A percentile compares a stretch with the other conserved stretches of the same genome.
Evolutionary conservation across 306 rosid species (phyloP).

Genomic region (Pterocarpus santalinus): DNA sequence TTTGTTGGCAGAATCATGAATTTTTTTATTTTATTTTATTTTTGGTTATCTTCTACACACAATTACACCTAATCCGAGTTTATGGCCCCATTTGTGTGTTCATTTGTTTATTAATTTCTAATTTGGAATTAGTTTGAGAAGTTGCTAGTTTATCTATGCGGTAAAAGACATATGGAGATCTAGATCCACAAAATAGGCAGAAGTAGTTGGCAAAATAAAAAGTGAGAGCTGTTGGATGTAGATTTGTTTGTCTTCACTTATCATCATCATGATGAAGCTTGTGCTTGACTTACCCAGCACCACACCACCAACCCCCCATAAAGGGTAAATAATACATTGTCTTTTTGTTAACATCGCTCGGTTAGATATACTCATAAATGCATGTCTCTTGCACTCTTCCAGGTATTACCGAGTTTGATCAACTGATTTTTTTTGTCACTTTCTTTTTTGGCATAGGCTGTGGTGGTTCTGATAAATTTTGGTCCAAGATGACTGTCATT

Average conservation of each 20-base stretch:
- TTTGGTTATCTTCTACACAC: too few relatives aligned
- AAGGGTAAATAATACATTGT: conserved; percentile 22
- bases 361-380: too few relatives aligned
- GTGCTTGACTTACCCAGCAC: conserved; percentile 15
- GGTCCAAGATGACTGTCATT: too few relatives aligned
- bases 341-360: not conserved
- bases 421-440: too few relatives aligned
- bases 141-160: not conserved
- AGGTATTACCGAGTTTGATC: not conserved
- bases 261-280: conserved; percentile 8
- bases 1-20: too few relatives aligned
- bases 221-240: conserved; percentile 47
- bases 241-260: conserved; percentile 31
- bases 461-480: too few relatives aligned
- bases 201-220: conserved; percentile 56
- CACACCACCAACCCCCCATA: conserved; percentile 18
- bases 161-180: conserved; percentile 25
- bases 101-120: too few relatives aligned
- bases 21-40: not conserved
- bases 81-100: too few relatives aligned
- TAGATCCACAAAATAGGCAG: conserved; percentile 30
- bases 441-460: too few relatives aligned
- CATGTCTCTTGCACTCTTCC: too few relatives aligned
- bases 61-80: too few relatives aligned
- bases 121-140: not conserved